phyloP scores from a whole-genome alignment of 2,329 filamentous ascomycete species.

The Talaromyces sp. region DNA sequence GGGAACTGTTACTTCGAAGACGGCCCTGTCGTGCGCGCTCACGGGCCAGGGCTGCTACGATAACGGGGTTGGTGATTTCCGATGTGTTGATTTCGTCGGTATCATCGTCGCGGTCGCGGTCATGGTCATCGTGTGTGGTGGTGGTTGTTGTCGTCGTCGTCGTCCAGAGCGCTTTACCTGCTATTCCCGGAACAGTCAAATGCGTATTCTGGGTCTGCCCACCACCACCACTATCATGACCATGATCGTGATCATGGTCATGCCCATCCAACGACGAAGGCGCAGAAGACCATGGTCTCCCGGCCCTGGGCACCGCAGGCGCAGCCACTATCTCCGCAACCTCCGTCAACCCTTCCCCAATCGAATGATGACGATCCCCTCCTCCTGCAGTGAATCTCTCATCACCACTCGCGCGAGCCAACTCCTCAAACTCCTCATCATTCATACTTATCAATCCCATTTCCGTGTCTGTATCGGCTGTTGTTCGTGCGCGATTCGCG shows the following conservation, averaged over 20 bases:
- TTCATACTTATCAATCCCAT: constrained; percentile 9
- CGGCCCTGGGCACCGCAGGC: constrained; percentile 17
- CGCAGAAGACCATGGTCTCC: not conserved
- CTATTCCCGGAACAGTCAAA: constrained; percentile 11
- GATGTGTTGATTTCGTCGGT: not conserved
- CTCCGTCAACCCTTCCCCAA: constrained; percentile 20
- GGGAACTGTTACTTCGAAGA: constrained; percentile 6
- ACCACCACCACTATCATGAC: not conserved
- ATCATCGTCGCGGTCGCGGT: not conserved
- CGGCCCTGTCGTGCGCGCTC: not conserved
- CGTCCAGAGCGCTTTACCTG: not conserved
- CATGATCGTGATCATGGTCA: not conserved
- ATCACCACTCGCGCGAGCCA: not conserved
- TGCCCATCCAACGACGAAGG: not conserved
- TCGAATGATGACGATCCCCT: constrained; percentile 17
- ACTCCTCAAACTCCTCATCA: constrained; percentile 6
- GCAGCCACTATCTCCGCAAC: constrained; percentile 19
- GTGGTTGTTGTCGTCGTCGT: not conserved
- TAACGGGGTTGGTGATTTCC: constrained; percentile 4
- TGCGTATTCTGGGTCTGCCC: not conserved
- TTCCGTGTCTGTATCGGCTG: constrained; percentile 10
- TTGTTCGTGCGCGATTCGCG: not conserved
- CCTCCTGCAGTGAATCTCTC: constrained; percentile 14
- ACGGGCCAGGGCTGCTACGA: constrained; percentile 7
- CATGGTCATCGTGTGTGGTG: not conserved